Conservation (phyloP, 805 yeast species). For the Candida loeiensis region DNA sequence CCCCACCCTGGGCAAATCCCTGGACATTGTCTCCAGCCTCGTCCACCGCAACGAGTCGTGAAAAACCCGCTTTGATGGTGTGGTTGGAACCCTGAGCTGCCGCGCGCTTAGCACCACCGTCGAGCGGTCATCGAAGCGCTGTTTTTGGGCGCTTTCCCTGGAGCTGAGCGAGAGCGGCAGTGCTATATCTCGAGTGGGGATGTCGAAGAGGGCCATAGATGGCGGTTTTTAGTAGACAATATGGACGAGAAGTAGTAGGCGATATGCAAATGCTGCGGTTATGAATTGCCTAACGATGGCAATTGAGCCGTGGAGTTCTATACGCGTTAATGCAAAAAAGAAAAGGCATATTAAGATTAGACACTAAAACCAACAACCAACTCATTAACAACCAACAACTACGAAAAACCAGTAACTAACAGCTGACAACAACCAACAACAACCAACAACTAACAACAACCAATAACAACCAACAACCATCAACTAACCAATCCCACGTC, state of each 20-base stretch:
- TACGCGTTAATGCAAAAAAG: no score
- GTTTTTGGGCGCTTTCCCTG: conserved; percentile 14
- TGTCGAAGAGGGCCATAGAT: conserved; percentile 8
- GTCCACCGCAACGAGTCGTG: neutral
- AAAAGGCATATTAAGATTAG: no score
- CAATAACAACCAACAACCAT: no score
- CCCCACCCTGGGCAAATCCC: neutral
- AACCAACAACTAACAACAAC: no score
- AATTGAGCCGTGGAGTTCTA: no score
- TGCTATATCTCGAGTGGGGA: conserved; percentile 10
- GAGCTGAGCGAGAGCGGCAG: conserved; percentile 10
- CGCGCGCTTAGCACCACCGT: neutral
- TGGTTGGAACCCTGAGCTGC: neutral
- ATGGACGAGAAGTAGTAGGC: no score
- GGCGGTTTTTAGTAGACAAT: neutral
- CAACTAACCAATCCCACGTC: neutral
- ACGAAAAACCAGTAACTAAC: no score
- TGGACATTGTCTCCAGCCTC: neutral
- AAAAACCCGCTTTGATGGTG: conserved; percentile 7
- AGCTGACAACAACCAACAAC: no score
- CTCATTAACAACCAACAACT: no score
- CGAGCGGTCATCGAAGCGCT: conserved; percentile 38
- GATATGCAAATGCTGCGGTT: no score
- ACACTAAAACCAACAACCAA: no score
- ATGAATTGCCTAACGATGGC: no score